A percentile compares a stretch with the other conserved stretches of the same genome.
These are phyloP conservation scores for Kluyveromyces sp. DNA, from an alignment of 1,139 yeast genomes.

Conservation along the genomic window DNA sequence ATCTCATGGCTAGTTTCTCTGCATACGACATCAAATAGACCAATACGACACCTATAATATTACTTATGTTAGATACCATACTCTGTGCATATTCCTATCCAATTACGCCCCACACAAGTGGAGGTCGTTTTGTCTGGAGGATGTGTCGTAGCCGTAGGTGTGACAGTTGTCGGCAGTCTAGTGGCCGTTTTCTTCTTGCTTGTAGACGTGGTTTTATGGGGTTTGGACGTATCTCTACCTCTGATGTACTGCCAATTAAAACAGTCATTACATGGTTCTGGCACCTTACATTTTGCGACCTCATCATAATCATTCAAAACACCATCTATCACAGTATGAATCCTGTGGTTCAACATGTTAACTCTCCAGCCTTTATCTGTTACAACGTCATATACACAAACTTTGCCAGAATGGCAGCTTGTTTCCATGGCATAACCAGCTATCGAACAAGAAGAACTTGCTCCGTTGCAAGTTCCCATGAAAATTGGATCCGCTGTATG, in stretches of 20 bases:
- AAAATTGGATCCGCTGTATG: slow-evolving; percentile 96
- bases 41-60: slow-evolving; percentile 5
- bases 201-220: slow-evolving; percentile 14
- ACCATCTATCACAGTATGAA: slow-evolving; percentile 85
- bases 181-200: slow-evolving; percentile 8
- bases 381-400: slow-evolving; percentile 86
- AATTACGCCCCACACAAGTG: slow-evolving; percentile 32
- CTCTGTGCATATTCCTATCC: slow-evolving; percentile 33
- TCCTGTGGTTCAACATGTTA: slow-evolving; percentile 78
- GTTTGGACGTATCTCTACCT: slow-evolving; percentile 38
- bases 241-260: slow-evolving; percentile 81
- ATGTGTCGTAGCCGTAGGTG: slow-evolving; percentile 16
- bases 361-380: slow-evolving; percentile 89
- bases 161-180: slow-evolving; percentile 13
- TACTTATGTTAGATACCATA: slow-evolving; percentile 15
- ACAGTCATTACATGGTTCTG: slow-evolving; percentile 83
- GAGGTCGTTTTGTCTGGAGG: slow-evolving; percentile 16
- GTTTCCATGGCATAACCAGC: slow-evolving; percentile 99
- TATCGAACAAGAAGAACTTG: slow-evolving; percentile 78
- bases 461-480: slow-evolving; percentile 97
- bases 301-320: slow-evolving; percentile 64
- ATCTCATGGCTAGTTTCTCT: slow-evolving; percentile 16
- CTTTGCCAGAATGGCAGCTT: slow-evolving; percentile 85
- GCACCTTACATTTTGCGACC: slow-evolving; percentile 67
- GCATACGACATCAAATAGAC: slow-evolving; percentile 12